These are phyloP conservation scores for Nigrospora osmanthi DNA, from an alignment of 2,329 filamentous ascomycete species.

Conservation along the genomic window DNA sequence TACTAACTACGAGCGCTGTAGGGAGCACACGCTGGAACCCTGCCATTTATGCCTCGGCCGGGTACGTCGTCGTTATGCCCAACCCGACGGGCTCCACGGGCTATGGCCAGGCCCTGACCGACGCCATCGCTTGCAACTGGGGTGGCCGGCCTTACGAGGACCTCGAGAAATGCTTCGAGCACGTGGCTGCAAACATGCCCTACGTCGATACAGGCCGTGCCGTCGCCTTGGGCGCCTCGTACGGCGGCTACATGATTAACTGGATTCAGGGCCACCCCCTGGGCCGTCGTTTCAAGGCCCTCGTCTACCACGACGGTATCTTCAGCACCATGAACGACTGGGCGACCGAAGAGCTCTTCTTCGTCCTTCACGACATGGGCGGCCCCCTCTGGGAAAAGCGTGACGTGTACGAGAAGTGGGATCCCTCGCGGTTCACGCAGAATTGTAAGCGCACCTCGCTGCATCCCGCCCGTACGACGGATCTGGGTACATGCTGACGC, in stretches of 20 bases:
- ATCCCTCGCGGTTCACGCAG: slow-evolving; percentile 53
- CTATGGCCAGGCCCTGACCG: slow-evolving; percentile 69
- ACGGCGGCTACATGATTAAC: slow-evolving; percentile 74
- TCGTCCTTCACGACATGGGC: slow-evolving; percentile 60
- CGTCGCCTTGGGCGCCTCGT: slow-evolving; percentile 68
- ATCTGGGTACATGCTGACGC: no score
- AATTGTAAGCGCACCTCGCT: slow-evolving; percentile 35
- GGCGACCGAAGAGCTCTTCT: slow-evolving; percentile 62
- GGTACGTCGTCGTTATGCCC: slow-evolving; percentile 73
- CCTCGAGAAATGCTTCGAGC: slow-evolving; percentile 69
- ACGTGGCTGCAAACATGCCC: slow-evolving; percentile 56
- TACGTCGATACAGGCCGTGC: slow-evolving; percentile 63
- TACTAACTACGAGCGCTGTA: no score
- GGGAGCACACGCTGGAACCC: slow-evolving; percentile 77
- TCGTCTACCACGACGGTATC: slow-evolving; percentile 84
- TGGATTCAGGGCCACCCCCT: slow-evolving; percentile 87
- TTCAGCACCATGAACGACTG: slow-evolving; percentile 65
- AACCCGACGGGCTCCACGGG: slow-evolving; percentile 81
- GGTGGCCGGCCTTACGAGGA: slow-evolving; percentile 80
- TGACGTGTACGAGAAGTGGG: slow-evolving; percentile 60
- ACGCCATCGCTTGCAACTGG: slow-evolving; percentile 76
- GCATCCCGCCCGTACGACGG: no score
- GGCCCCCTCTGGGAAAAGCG: slow-evolving; percentile 55
- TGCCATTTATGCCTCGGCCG: slow-evolving; percentile 78
- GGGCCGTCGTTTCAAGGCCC: slow-evolving; percentile 76